Evolutionary conservation across 1,139 yeast genomes (phyloP), one percentile per base, ranked within the genome.

Genomic region (Hyphopichia buzzinii): DNA sequence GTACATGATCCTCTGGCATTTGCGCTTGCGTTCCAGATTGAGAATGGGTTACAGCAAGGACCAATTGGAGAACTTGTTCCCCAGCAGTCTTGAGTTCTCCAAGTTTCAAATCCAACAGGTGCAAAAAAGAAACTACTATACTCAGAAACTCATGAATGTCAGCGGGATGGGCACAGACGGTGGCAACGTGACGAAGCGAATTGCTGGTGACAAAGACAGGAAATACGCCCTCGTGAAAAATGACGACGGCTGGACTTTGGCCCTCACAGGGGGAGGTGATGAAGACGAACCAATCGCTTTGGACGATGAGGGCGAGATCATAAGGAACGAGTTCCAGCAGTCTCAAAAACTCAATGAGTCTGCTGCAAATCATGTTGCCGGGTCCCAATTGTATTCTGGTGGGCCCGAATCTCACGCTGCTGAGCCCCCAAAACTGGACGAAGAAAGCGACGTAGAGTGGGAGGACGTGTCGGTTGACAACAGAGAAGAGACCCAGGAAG

Each of bases 11-110:
- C 63, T 94, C 17, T 87, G 92, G 8, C 88, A 88, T 39, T 74
- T 95, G 14, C 62, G 99, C 38, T 64, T 89, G 25, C 74, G 88
- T 43, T 90, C 97, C 0, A 67, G 99, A 39, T 74, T 94, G 55
- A 80, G 99, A 64, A 84, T 94, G 95, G 99, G 99, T 0, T 88
- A 84, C 53, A 73, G 90, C 0, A 87, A 88, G 41, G 92, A 86
- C 12, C 97, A 94, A 52, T 64, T 94, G 21, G 86, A 87, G 46
- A 67, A 75, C 3, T 64, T 88, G 40, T 94, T 92, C 50, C 94
- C 96, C 0, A 74, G 86, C 50, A 78, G 89, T 38, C 74, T 87
- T 79, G 97, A 89, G 41, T 94, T 94, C 52, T 89, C 97, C 13
- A 81, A 77, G 50, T 94, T 94, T 57, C 99, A 94, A 57, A 86